These are phyloP conservation scores for Blastomyces parvus DNA, from an alignment of 2,329 filamentous ascomycete genomes.

Conservation along the genomic window DNA sequence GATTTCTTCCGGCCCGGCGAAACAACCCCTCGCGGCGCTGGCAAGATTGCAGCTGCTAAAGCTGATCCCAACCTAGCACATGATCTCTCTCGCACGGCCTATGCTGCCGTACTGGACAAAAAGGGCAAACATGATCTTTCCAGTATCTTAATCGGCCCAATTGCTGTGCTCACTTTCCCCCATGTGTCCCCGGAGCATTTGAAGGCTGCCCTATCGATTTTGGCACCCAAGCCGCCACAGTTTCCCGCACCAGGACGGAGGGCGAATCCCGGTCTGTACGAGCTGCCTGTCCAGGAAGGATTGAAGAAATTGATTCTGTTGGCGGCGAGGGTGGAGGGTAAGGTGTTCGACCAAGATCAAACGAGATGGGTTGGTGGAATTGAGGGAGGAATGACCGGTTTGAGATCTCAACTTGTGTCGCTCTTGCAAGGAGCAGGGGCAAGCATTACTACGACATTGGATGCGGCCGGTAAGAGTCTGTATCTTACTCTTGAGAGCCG, in stretches of 20 bases:
- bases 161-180: slow-evolving; percentile 73
- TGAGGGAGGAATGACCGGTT: slow-evolving; percentile 66
- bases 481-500: slow-evolving; percentile 83
- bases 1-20: slow-evolving; percentile 63
- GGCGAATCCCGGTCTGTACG: slow-evolving; percentile 71
- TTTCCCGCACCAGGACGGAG: slow-evolving; percentile 72
- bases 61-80: slow-evolving; percentile 43
- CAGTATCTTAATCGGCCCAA: slow-evolving; percentile 68
- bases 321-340: slow-evolving; percentile 77
- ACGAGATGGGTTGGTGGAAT: slow-evolving; percentile 66
- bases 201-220: slow-evolving; percentile 66
- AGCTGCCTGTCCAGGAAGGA: slow-evolving; percentile 66
- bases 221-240: slow-evolving; percentile 59
- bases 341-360: slow-evolving; percentile 68
- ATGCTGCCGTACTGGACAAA: slow-evolving; percentile 41
- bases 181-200: slow-evolving; percentile 74
- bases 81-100: slow-evolving; percentile 49
- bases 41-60: slow-evolving; percentile 22
- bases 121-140: slow-evolving; percentile 54
- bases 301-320: slow-evolving; percentile 80
- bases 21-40: slow-evolving; percentile 11
- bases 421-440: slow-evolving; percentile 74
- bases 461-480: slow-evolving; percentile 68
- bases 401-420: slow-evolving; percentile 70
- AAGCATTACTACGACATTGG: slow-evolving; percentile 65